Conservation (phyloP, 2,329 filamentous ascomycete species). For the Diaporthe sp. region DNA sequence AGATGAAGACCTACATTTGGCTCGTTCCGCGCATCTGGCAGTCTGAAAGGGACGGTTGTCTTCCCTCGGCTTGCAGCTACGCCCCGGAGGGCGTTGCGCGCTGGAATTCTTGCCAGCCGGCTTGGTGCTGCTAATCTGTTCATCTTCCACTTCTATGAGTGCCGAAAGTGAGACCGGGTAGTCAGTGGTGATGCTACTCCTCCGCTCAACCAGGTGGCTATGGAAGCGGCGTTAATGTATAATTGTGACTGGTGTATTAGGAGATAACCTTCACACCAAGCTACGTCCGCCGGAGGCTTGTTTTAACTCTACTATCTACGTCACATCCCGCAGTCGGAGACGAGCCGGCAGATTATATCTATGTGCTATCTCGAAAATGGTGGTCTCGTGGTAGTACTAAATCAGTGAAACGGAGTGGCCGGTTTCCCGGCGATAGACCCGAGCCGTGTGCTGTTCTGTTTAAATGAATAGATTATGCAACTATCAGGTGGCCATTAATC, state of each 20-base stretch:
- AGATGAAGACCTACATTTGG: conserved; percentile 47
- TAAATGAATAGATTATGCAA: neutral
- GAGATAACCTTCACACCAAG: neutral
- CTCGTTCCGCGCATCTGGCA: conserved; percentile 52
- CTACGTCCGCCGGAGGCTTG: neutral
- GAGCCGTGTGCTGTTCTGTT: neutral
- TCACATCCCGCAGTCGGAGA: conserved; percentile 20
- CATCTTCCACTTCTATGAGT: neutral
- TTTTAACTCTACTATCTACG: neutral
- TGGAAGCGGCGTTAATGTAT: neutral
- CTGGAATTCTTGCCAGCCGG: conserved; percentile 16
- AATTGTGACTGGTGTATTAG: neutral
- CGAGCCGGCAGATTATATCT: conserved; percentile 15
- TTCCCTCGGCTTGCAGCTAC: conserved; percentile 38
- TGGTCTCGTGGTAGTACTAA: neutral
- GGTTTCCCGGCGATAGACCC: neutral
- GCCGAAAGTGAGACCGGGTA: neutral
- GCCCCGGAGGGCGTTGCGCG: conserved; percentile 4
- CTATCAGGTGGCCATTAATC: neutral
- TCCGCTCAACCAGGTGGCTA: neutral
- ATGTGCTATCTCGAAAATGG: conserved; percentile 4
- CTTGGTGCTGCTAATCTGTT: conserved; percentile 19
- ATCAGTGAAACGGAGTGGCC: neutral
- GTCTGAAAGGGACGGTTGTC: conserved; percentile 49
- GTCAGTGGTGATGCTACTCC: neutral